Base-by-base conservation (phyloP, 2,329 filamentous ascomycete species). In the Aspergillus fumigatiaffinis region DNA sequence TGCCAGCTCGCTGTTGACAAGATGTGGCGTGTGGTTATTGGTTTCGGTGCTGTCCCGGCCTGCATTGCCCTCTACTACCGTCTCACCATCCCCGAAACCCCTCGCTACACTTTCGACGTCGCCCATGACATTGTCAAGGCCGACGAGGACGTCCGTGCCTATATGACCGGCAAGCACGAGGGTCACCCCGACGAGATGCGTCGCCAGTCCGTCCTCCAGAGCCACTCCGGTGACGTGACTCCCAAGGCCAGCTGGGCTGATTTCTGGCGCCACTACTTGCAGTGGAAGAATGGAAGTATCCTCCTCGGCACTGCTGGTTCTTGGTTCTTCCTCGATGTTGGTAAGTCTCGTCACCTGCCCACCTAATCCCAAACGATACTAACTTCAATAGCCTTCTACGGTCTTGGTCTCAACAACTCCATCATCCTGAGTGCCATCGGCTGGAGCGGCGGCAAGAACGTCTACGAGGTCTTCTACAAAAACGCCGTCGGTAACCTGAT, bases 81-180 rank as follows among this genome's bases (percentile, higher is more conserved):
- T 60, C 83, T 94, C 3, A 94, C 90, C 53, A 93, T 95, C 63
- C 91, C 91, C 25, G 91, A 95, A 77, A 93, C 90, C 35, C 90
- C 91, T 53, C 88, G 91, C 28, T 95, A 94, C 77, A 94, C 91
- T 28, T 93, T 94, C 66, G 90, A 94, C 69, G 84, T 94, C 23
- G 82, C 85, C 52, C 86, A 85, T 47, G 89, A 94, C 67, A 81
- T 91, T 42, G 84, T 90, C 66, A 87, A 91, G 77, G 91, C 85
- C 46, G 82, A 85, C 53, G 85, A 84, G 50, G 90, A 94, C 63
- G 84, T 88, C 63, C 84, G 86, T 69, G 86, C 87, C n/a, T 94
- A 93, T 75, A 84, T 91, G 54, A 78, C 77, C 32, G 88, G 89
- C 59, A 82, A 84, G 71, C 71, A 74, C 7, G 83, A 88, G 65